Conservation (phyloP, 139 green algal genomes). For the Auxenochlorella pyrenoidosa region DNA sequence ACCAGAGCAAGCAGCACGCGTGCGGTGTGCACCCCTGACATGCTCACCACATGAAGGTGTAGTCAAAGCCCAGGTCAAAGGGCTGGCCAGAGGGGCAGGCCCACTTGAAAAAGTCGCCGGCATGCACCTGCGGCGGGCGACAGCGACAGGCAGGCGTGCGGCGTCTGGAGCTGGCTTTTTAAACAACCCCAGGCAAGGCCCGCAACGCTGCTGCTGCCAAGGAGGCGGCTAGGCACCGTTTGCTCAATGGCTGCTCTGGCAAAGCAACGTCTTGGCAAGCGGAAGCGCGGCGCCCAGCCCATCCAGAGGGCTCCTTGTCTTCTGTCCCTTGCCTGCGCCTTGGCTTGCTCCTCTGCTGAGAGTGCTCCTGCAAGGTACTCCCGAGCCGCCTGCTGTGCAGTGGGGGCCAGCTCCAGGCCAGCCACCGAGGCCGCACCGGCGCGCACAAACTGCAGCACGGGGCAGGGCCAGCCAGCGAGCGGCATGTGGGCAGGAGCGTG, state of each 20-base stretch:
- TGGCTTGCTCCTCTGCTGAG: not conserved
- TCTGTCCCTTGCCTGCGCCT: not conserved
- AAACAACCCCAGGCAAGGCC: not conserved
- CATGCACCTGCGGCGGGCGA: not conserved
- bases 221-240: too few species aligned
- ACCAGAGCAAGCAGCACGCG: too few species aligned
- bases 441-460: conserved; percentile 35
- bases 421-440: conserved; percentile 41
- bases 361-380: not conserved
- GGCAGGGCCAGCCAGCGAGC: too few species aligned
- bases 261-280: too few species aligned
- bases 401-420: conserved; percentile 54
- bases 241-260: too few species aligned
- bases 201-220: too few species aligned
- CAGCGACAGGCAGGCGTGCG: not conserved
- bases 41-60: conserved; percentile 70
- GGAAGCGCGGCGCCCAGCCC: too few species aligned
- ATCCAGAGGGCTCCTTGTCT: too few species aligned
- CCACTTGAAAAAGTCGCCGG: conserved; percentile 62
- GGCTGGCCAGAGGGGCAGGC: not conserved
- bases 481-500: too few species aligned
- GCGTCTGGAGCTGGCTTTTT: not conserved
- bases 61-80: conserved; percentile 44
- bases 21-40: too few species aligned
- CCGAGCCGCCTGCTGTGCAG: conserved; percentile 26